Conservation (phyloP, 148 eudicot species). For the Oxyria digyna region DNA sequence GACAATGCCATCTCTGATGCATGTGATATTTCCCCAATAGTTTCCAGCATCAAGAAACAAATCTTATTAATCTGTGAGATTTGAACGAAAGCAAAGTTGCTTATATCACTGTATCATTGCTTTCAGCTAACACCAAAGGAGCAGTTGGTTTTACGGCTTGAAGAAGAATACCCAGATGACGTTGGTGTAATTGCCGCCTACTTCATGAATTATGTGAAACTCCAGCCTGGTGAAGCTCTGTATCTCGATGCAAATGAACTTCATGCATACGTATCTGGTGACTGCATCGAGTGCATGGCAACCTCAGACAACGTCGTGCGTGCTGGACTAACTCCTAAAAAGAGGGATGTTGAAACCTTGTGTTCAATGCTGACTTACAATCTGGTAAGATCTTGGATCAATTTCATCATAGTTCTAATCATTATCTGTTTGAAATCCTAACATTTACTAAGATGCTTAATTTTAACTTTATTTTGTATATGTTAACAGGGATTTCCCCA, state of each 20-base stretch:
- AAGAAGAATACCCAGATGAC: conserved; percentile 75
- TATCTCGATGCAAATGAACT: conserved; percentile 85
- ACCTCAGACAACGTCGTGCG: conserved; percentile 95
- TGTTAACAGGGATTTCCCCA: conserved; percentile 62
- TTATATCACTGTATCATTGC: neutral
- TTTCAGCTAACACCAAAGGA: conserved; percentile 60
- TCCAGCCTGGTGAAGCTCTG: conserved; percentile 83
- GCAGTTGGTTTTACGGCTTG: conserved; percentile 56
- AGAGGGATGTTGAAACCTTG: conserved; percentile 55
- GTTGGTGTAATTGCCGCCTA: conserved; percentile 75
- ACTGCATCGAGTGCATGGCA: conserved; percentile 95
- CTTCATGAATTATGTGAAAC: conserved; percentile 73
- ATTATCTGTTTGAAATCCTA: no score
- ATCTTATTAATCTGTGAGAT: neutral
- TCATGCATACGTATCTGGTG: conserved; percentile 86
- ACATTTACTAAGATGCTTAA: no score
- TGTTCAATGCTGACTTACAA: conserved; percentile 96
- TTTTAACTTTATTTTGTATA: no score
- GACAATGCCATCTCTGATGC: neutral
- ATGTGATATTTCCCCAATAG: neutral
- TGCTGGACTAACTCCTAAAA: conserved; percentile 90
- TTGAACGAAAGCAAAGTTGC: neutral
- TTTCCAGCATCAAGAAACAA: neutral
- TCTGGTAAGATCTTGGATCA: conserved; percentile 38
- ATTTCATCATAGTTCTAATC: no score